Evolutionary conservation across 345 rosid species (phyloP), one percentile per base, ranked within the genome.

Genomic region (Camelina neglecta): DNA sequence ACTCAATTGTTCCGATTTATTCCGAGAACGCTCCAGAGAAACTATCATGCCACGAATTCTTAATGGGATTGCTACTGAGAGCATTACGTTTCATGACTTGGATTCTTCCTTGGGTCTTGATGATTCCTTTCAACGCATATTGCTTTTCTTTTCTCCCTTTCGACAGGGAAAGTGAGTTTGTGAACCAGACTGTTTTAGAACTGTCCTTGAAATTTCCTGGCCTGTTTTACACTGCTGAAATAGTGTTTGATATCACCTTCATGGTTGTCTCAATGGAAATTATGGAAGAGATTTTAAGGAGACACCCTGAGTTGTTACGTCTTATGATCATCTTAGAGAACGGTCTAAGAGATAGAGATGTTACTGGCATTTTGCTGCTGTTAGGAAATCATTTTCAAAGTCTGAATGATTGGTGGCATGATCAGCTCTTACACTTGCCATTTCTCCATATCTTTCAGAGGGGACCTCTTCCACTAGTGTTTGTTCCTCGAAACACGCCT

Each of bases 391-490:
- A 72, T 60, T 4, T 60, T 11, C 51, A 9, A 1, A 72, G 61
- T 38, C 69, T 72, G 15, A 35, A 50, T 50, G 50, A 23, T 39
- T 61, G 76, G 76, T 72, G 76, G 69, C 38, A 72, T 48, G 73
- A 41, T 56, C 76, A 61, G 68, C 68, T 72, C 18, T 49, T 72
- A 21, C 45, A 15, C 4, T 36, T 72, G 26, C 24, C 68, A 49
- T 60, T 60, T 49, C 36, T 15, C 24, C 53, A 8, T 8, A 20
- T 67, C 48, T 21, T 67, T 53, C 21, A 51, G 1, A 41, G 53
- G 13, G 54, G 64, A 56, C 64, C 26, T 41, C 13, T 69, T 41
- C 64, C 68, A 38, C 38, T 20, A 61, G 42, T 5, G 6, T 60
- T 38, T 51, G 39, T 61, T 50, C 67, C 67, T 60, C 48, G 53